Evolutionary conservation across 1,284 basidiomycete species (phyloP).

Genomic region (Ceratobasidium sp.): DNA sequence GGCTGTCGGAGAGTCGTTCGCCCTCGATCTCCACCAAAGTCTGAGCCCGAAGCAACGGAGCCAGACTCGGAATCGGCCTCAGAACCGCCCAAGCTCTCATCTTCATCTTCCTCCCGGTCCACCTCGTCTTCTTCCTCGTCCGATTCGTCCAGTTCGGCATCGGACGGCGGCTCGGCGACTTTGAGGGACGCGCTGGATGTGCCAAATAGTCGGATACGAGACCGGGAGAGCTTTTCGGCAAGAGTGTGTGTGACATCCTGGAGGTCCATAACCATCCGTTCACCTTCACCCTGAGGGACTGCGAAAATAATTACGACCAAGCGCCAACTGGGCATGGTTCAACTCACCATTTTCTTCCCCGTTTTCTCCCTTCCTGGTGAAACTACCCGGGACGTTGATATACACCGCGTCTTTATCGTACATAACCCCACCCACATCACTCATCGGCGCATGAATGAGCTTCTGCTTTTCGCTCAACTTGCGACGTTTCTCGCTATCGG

Average conservation of each 20-base stretch:
- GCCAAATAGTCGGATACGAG: constrained; percentile 85
- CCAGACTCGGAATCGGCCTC: constrained; percentile 47
- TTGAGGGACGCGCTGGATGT: constrained; percentile 71
- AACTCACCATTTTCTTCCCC: constrained; percentile 62
- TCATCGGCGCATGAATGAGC: constrained; percentile 97
- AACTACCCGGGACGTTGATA: constrained; percentile 95
- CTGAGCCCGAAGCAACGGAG: constrained; percentile 45
- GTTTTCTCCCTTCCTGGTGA: constrained; percentile 65
- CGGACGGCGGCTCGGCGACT: constrained; percentile 48
- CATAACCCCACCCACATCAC: constrained; percentile 94
- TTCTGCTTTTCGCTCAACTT: constrained; percentile 96
- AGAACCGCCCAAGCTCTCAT: constrained; percentile 44
- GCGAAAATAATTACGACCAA: constrained; percentile 21
- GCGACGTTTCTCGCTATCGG: constrained; percentile 89
- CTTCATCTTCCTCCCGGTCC: constrained; percentile 50
- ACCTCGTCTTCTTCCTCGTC: constrained; percentile 44
- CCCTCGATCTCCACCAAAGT: constrained; percentile 43
- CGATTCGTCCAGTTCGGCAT: constrained; percentile 5
- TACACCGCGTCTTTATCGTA: constrained; percentile 99
- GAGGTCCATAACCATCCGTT: constrained; percentile 95
- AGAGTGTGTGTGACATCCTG: constrained; percentile 87
- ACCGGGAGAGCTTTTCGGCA: constrained; percentile 80
- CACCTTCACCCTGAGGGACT: constrained; percentile 87
- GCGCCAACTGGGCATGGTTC: constrained; percentile 19
- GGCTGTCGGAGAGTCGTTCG: constrained; percentile 41